Conservation (phyloP, 768 basidiomycete species). For the Serendipita sp. region DNA sequence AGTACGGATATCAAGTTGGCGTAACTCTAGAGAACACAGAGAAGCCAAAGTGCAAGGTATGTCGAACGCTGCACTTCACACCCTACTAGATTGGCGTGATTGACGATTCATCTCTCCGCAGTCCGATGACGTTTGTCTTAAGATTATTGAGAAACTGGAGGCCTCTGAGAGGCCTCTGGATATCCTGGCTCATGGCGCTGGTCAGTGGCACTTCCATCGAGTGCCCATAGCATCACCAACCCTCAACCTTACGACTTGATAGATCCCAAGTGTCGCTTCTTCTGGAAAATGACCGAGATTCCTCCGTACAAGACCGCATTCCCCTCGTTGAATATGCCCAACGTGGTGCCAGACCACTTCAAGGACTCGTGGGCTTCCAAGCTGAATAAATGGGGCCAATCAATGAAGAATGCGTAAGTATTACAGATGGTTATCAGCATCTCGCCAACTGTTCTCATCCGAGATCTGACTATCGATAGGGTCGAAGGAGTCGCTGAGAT, state of each 20-base stretch:
- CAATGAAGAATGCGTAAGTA: constrained; percentile 77
- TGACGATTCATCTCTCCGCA: neutral
- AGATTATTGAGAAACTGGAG: constrained; percentile 61
- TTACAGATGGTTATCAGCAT: neutral
- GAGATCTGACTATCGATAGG: constrained; percentile 23
- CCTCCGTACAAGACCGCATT: constrained; percentile 70
- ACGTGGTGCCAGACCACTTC: constrained; percentile 58
- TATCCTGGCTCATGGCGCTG: constrained; percentile 18
- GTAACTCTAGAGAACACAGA: constrained; percentile 96
- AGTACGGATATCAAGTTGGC: constrained; percentile 82
- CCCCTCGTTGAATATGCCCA: constrained; percentile 61
- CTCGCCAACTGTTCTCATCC: neutral
- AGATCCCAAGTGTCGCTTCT: constrained; percentile 92
- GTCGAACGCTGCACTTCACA: constrained; percentile 10
- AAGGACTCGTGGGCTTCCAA: constrained; percentile 47
- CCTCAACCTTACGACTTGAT: constrained; percentile 40
- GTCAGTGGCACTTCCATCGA: neutral
- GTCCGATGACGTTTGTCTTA: constrained; percentile 58
- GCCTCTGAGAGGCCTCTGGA: constrained; percentile 75
- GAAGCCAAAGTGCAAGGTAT: constrained; percentile 67
- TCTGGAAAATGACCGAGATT: constrained; percentile 64
- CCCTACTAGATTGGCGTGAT: too few species aligned
- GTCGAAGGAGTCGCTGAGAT: constrained; percentile 81
- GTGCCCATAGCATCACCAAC: constrained; percentile 23
- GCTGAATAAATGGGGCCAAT: constrained; percentile 76